Percentiles rank a stretch among this genome's conserved stretches.
Conservation (phyloP, 2,329 filamentous ascomycete species). For the Aspergillus sergii region DNA sequence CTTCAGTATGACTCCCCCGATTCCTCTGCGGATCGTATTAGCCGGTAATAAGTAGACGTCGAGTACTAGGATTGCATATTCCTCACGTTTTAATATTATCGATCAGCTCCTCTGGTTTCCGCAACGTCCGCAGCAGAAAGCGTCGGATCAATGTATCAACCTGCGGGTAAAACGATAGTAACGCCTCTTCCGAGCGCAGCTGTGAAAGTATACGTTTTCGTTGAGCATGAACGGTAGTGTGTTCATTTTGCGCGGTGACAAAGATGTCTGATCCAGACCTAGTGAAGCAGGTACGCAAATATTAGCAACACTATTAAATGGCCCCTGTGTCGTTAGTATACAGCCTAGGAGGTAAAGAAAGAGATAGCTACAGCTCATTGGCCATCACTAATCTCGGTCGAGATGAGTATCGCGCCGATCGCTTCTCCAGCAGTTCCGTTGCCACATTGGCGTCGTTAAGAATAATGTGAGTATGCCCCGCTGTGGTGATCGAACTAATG, state of each 20-base stretch:
- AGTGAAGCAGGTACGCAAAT: neutral
- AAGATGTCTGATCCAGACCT: neutral
- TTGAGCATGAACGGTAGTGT: neutral
- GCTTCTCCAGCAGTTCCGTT: conserved; percentile 36
- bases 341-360: conserved; percentile 7
- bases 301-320: neutral
- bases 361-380: conserved; percentile 6
- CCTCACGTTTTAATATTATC: conserved; percentile 43
- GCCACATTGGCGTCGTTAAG: conserved; percentile 34
- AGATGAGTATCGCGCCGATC: conserved; percentile 29
- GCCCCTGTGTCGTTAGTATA: neutral
- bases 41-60: conserved; percentile 6
- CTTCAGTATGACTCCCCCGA: conserved; percentile 45
- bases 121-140: conserved; percentile 46
- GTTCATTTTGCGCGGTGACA: neutral
- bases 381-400: conserved; percentile 29
- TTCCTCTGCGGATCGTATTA: conserved; percentile 19
- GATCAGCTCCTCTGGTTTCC: conserved; percentile 41
- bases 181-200: conserved; percentile 46
- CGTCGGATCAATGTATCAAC: conserved; percentile 45
- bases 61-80: neutral
- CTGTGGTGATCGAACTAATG: conserved; percentile 37
- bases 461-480: conserved; percentile 36
- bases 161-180: conserved; percentile 45
- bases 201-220: conserved; percentile 49